These are phyloP conservation scores for Colletotrichum orbiculare DNA, from an alignment of 2,329 filamentous ascomycete species.

Conservation along the genomic window DNA sequence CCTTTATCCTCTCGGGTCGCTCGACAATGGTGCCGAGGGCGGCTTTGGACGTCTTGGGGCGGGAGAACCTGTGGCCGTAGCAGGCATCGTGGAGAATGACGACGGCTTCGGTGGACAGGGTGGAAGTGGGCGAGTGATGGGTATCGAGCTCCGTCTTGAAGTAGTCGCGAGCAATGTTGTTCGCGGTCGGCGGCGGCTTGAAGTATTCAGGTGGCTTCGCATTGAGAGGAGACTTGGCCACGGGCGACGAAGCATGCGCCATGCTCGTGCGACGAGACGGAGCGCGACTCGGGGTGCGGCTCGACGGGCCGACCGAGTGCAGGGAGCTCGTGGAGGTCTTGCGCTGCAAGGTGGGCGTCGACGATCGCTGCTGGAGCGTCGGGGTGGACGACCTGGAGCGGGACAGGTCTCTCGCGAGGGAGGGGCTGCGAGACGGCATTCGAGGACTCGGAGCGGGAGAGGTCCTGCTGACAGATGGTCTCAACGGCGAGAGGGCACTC, in stretches of 20 bases:
- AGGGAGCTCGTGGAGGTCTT: conserved; percentile 70
- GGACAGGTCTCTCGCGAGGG: conserved; percentile 51
- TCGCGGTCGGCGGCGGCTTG: conserved; percentile 57
- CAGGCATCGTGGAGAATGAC: conserved; percentile 93
- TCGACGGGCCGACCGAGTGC: conserved; percentile 54
- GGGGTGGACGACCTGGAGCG: conserved; percentile 57
- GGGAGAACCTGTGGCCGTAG: conserved; percentile 92
- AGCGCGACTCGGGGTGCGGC: conserved; percentile 45
- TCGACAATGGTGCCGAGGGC: conserved; percentile 88
- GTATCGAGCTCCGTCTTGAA: conserved; percentile 76
- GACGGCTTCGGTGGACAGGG: conserved; percentile 69
- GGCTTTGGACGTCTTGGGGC: conserved; percentile 79
- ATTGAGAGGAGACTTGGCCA: conserved; percentile 51
- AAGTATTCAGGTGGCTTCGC: conserved; percentile 49
- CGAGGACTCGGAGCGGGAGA: conserved; percentile 53
- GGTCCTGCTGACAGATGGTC: conserved; percentile 49
- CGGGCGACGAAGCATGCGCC: conserved; percentile 56
- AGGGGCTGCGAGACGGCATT: conserved; percentile 56
- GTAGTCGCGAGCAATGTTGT: conserved; percentile 72
- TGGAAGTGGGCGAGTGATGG: conserved; percentile 62
- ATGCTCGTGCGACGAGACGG: conserved; percentile 62
- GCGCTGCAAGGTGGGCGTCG: conserved; percentile 62
- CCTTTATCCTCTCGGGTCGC: conserved; percentile 89
- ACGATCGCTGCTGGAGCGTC: conserved; percentile 53
- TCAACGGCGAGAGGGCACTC: conserved; percentile 48